Percentiles rank a stretch among this genome's conserved stretches.
Conservation (phyloP, 2,329 filamentous ascomycete genomes). For the Botryotinia convoluta region DNA sequence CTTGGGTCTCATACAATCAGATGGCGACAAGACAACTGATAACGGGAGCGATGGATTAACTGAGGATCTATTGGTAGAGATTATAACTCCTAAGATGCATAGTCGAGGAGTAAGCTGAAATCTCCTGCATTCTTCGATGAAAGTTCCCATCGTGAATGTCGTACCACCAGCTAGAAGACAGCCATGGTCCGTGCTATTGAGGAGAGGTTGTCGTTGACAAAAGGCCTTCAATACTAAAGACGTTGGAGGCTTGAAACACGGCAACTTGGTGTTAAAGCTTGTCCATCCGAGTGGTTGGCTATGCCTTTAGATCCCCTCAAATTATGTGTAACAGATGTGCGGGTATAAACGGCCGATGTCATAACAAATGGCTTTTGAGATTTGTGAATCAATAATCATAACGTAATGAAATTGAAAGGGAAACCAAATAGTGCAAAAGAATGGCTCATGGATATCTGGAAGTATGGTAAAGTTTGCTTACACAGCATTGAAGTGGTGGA, state of each 20-base stretch:
- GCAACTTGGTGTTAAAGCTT: background rate
- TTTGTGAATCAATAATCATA: background rate
- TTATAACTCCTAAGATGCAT: background rate
- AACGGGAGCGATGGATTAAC: background rate
- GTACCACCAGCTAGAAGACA: background rate
- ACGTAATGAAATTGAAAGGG: constrained; percentile 1
- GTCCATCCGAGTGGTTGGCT: background rate
- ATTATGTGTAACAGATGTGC: constrained; percentile 1
- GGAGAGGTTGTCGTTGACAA: background rate
- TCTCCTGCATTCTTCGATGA: background rate
- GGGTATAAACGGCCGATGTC: background rate
- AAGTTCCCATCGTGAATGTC: background rate
- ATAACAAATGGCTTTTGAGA: background rate
- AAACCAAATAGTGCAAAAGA: background rate
- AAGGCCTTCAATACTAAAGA: background rate
- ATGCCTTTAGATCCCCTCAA: background rate
- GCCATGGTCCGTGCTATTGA: background rate
- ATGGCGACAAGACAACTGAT: background rate
- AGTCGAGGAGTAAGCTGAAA: background rate
- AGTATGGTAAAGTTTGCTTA: constrained; percentile 9
- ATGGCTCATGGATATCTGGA: background rate
- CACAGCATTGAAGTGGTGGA: constrained; percentile 2
- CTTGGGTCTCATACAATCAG: background rate
- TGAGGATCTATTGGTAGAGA: background rate
- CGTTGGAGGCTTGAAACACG: background rate